Evolutionary conservation across 192 early-diverging fungal genomes (phyloP).

Genomic region (Backusella luteola): DNA sequence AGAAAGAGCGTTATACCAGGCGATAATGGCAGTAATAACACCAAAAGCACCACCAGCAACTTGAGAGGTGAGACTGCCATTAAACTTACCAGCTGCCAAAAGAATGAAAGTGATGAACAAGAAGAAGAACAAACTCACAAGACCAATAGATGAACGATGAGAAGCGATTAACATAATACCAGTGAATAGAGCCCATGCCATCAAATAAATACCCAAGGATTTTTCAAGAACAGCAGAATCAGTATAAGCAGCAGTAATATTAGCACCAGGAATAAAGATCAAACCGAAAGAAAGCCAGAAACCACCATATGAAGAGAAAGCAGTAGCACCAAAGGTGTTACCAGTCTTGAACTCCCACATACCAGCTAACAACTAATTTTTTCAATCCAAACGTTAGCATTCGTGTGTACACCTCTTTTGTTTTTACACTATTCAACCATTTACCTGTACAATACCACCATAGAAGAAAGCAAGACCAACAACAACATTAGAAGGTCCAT

Average conservation of each 20-base stretch:
- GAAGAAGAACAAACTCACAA: constrained; percentile 66
- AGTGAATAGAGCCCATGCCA: constrained; percentile 70
- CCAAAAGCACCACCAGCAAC: constrained; percentile 73
- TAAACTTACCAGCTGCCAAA: constrained; percentile 62
- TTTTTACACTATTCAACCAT: background rate
- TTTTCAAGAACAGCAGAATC: constrained; percentile 37
- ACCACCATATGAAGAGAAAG: constrained; percentile 68
- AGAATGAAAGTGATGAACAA: constrained; percentile 68
- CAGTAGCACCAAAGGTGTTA: constrained; percentile 84
- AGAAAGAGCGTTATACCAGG: constrained; percentile 72
- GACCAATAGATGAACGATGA: constrained; percentile 57
- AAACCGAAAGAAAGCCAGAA: constrained; percentile 67
- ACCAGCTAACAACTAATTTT: constrained; percentile 59
- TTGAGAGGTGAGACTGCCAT: constrained; percentile 39
- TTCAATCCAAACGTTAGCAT: background rate
- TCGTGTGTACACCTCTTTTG: background rate
- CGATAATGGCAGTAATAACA: constrained; percentile 68
- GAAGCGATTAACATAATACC: constrained; percentile 67
- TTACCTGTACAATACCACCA: constrained; percentile 68
- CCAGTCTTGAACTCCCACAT: constrained; percentile 82
- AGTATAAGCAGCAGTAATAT: constrained; percentile 41
- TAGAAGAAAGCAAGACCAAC: constrained; percentile 70
- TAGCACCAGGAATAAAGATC: constrained; percentile 58
- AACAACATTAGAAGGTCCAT: constrained; percentile 55
- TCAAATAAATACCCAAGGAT: constrained; percentile 63